phyloP scores from a whole-genome alignment of 352 stramenopile species.

The Phytophthora sp. region DNA sequence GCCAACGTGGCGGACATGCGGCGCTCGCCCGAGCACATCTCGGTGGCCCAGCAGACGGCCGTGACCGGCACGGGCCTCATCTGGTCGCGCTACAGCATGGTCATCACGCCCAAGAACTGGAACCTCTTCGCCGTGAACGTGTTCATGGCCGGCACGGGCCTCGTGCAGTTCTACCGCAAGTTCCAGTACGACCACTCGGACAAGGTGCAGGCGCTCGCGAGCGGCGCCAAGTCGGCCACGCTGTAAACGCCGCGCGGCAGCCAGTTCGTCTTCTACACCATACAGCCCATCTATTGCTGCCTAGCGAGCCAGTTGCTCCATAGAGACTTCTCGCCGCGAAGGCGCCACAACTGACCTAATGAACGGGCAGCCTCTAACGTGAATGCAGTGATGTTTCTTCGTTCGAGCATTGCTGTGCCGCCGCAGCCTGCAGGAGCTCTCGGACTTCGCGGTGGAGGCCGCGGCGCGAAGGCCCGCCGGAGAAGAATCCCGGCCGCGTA shows the following conservation, averaged over 20 bases:
- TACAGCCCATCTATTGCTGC: not conserved
- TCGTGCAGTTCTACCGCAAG: conserved; percentile 87
- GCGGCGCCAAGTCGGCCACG: conserved; percentile 1
- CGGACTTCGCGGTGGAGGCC: too few relatives aligned
- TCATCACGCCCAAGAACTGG: conserved; percentile 91
- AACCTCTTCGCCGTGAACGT: conserved; percentile 90
- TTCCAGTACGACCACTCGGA: conserved; percentile 42
- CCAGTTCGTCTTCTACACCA: not conserved
- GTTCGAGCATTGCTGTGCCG: not conserved
- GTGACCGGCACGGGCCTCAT: conserved; percentile 88
- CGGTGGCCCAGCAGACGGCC: conserved; percentile 73
- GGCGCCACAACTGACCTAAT: conserved; percentile 3
- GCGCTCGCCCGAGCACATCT: conserved; percentile 81
- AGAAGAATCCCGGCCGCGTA: not conserved
- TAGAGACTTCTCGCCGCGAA: not conserved
- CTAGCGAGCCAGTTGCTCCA: conserved; percentile 1
- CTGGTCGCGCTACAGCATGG: conserved; percentile 89
- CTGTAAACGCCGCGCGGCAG: not conserved
- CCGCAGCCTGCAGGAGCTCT: too few relatives aligned
- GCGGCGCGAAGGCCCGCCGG: not conserved
- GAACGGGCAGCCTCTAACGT: conserved; percentile 4
- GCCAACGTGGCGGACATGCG: conserved; percentile 90
- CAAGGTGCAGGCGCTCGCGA: conserved; percentile 41
- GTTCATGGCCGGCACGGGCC: conserved; percentile 84
- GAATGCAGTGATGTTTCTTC: conserved; percentile 15